phyloP scores from a whole-genome alignment of 2,329 filamentous ascomycete genomes.

The Blastomyces parvus region DNA sequence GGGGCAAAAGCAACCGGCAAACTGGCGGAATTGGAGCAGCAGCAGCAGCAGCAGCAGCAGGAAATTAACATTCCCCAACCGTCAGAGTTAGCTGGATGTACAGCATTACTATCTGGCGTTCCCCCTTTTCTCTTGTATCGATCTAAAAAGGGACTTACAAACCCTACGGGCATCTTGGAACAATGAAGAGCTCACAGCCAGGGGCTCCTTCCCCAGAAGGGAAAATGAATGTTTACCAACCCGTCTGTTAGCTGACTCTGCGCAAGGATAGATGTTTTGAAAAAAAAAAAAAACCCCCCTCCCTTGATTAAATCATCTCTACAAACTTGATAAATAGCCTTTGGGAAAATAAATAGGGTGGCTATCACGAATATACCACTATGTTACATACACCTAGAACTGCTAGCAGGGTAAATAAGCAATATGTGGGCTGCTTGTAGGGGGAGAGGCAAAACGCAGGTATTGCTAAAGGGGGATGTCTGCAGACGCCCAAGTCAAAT shows the following conservation, averaged over 20 bases:
- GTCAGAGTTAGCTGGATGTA: too few species aligned
- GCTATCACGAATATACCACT: not conserved
- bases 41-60: too few species aligned
- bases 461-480: not conserved
- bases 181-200: not conserved
- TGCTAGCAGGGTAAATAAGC: not conserved
- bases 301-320: not conserved
- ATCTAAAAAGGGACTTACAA: too few species aligned
- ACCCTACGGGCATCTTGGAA: not conserved
- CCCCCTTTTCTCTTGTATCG: too few species aligned
- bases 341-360: not conserved
- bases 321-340: not conserved
- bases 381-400: not conserved
- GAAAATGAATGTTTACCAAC: not conserved
- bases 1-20: too few species aligned
- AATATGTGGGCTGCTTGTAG: not conserved
- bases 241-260: not conserved
- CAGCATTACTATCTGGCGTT: too few species aligned
- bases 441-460: not conserved
- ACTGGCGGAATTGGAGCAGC: too few species aligned
- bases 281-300: too few species aligned
- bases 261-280: not conserved
- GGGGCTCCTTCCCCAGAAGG: too few species aligned
- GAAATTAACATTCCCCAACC: too few species aligned
- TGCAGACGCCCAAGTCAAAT: not conserved